Percentiles rank a stretch among this genome's conserved stretches.
Conservation (phyloP, 768 basidiomycete species). For the Xerocomellus dryophilus region DNA sequence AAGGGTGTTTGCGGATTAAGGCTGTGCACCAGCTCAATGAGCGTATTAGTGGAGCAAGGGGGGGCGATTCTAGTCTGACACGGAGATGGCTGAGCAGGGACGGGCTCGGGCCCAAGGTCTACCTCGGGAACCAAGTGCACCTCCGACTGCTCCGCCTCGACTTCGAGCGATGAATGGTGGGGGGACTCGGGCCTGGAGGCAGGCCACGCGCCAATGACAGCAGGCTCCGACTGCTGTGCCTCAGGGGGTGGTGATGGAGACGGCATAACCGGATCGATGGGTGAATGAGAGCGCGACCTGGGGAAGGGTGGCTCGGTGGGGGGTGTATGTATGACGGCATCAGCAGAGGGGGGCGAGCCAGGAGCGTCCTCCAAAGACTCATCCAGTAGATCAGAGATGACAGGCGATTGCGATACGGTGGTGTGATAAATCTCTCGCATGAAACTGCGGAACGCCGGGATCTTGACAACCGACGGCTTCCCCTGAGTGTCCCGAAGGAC, state of each 20-base stretch:
- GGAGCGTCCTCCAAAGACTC: constrained; percentile 10
- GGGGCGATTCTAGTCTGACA: constrained; percentile 15
- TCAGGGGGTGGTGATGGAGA: constrained; percentile 26
- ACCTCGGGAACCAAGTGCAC: not conserved
- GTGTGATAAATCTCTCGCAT: constrained; percentile 28
- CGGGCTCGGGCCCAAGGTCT: constrained; percentile 4
- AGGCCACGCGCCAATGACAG: constrained; percentile 45
- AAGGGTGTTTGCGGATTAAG: constrained; percentile 17
- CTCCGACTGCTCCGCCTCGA: constrained; percentile 13
- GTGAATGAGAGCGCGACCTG: constrained; percentile 43
- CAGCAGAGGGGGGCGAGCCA: constrained; percentile 5
- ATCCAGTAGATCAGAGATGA: constrained; percentile 7
- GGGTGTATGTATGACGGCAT: constrained; percentile 8
- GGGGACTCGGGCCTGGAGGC: constrained; percentile 36
- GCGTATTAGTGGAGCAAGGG: constrained; percentile 3
- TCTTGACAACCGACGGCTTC: constrained; percentile 27
- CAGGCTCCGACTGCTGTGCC: constrained; percentile 33
- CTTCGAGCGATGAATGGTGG: constrained; percentile 13
- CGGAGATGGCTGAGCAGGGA: not conserved
- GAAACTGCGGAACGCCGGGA: constrained; percentile 32
- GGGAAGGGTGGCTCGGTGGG: constrained; percentile 19
- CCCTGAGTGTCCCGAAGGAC: constrained; percentile 15
- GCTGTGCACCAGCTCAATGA: constrained; percentile 18
- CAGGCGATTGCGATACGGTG: constrained; percentile 7
- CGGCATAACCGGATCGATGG: constrained; percentile 46